Percentiles rank a stretch among this genome's conserved stretches.
These are phyloP conservation scores for Picochlorum sp. DNA, from an alignment of 139 green algal species.

Conservation along the genomic window DNA sequence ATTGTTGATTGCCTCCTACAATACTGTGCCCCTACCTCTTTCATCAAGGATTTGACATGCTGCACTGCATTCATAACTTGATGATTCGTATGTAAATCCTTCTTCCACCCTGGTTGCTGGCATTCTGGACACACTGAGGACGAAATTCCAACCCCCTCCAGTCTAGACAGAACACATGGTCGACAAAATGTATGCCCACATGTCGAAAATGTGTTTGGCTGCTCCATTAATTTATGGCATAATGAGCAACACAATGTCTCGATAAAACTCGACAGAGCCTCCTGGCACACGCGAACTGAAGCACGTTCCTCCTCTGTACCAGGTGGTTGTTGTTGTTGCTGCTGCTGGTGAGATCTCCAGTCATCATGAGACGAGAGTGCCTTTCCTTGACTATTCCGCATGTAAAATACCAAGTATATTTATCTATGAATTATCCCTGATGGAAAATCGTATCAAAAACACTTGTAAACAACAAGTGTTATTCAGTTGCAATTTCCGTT, in stretches of 20 bases:
- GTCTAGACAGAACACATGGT: slow-evolving; percentile 36
- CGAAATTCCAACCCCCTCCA: slow-evolving; percentile 54
- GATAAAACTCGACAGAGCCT: too few species aligned
- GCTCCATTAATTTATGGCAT: slow-evolving; percentile 29
- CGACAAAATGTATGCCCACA: slow-evolving; percentile 50
- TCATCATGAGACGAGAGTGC: too few species aligned
- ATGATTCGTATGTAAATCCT: slow-evolving; percentile 40
- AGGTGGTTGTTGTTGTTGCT: too few species aligned
- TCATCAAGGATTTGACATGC: neutral
- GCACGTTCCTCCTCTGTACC: too few species aligned
- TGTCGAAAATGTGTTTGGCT: slow-evolving; percentile 33
- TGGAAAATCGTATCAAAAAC: too few species aligned
- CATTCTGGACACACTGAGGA: slow-evolving; percentile 50
- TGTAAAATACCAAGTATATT: too few species aligned
- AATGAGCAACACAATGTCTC: neutral
- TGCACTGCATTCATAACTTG: slow-evolving; percentile 11
- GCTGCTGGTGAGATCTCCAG: too few species aligned
- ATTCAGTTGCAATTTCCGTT: too few species aligned
- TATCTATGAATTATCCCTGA: too few species aligned
- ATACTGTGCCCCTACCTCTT: neutral
- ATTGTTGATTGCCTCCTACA: neutral
- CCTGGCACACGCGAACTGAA: too few species aligned
- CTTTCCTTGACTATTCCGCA: too few species aligned
- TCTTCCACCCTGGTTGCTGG: slow-evolving; percentile 49
- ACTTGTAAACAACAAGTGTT: too few species aligned